Percentiles rank a stretch among this genome's conserved stretches.
Evolutionary conservation across 1,284 basidiomycete genomes (phyloP).

Genomic region (Malassezia caprae): DNA sequence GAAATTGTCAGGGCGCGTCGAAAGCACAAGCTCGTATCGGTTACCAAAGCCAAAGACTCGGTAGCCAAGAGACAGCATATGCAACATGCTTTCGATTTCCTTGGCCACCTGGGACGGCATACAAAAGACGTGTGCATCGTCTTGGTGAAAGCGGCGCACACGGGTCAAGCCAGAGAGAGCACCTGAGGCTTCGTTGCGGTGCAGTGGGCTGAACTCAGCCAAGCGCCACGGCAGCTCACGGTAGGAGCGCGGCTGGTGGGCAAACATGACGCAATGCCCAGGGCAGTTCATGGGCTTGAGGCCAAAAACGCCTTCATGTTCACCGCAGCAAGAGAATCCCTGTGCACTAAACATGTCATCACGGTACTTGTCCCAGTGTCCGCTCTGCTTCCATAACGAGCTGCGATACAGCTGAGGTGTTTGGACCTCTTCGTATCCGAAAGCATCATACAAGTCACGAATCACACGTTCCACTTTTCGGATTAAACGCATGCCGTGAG

Average conservation of each 20-base stretch:
- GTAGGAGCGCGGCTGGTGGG: conserved; percentile 32
- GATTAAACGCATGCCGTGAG: conserved; percentile 40
- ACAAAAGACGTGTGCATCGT: conserved; percentile 47
- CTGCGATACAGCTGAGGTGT: conserved; percentile 43
- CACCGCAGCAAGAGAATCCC: conserved; percentile 34
- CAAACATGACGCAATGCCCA: conserved; percentile 42
- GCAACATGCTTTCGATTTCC: conserved; percentile 40
- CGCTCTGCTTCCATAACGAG: conserved; percentile 38
- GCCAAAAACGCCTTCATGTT: conserved; percentile 26
- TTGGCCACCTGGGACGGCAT: conserved; percentile 27
- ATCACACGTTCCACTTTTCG: conserved; percentile 42
- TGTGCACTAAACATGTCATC: conserved; percentile 46
- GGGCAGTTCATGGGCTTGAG: conserved; percentile 48
- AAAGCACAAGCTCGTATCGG: conserved; percentile 41
- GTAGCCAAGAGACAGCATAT: conserved; percentile 44
- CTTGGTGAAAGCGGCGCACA: conserved; percentile 42
- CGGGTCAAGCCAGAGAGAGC: conserved; percentile 39
- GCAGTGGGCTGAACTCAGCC: conserved; percentile 42
- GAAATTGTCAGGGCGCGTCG: conserved; percentile 35
- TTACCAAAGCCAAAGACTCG: conserved; percentile 36
- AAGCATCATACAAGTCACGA: conserved; percentile 42
- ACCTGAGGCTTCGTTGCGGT: conserved; percentile 41
- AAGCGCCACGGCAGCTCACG: conserved; percentile 40
- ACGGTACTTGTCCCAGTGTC: conserved; percentile 48
- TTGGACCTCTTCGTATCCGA: conserved; percentile 44